Evolutionary conservation across 257 asterid species (phyloP).

Genomic region (Plantago ovata): DNA sequence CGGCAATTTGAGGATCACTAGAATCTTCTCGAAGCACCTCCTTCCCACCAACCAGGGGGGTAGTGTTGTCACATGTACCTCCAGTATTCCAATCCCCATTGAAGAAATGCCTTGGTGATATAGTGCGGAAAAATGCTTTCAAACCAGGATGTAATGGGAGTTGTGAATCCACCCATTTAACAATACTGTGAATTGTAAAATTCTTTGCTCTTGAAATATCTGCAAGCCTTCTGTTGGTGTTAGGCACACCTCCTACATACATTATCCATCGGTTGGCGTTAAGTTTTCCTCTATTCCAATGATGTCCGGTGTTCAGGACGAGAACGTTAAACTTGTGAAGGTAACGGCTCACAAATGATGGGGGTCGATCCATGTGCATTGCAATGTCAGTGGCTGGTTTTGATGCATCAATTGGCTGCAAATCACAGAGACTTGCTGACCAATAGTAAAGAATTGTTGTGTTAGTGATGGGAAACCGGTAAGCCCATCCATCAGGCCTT

Average conservation of each 20-base stretch:
- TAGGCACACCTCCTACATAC: conserved; percentile 71
- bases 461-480: conserved; percentile 67
- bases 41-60: conserved; percentile 59
- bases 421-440: conserved; percentile 89
- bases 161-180: conserved; percentile 72
- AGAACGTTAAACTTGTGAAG: conserved; percentile 61
- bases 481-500: conserved; percentile 98
- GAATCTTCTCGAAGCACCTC: conserved; percentile 69
- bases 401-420: conserved; percentile 55
- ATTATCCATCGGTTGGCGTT: conserved; percentile 79
- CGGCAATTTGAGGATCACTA: conserved; percentile 61
- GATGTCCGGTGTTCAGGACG: conserved; percentile 90
- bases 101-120: conserved; percentile 87
- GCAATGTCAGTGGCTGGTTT: conserved; percentile 48
- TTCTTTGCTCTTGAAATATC: conserved; percentile 63
- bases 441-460: conserved; percentile 88
- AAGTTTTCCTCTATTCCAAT: conserved; percentile 89
- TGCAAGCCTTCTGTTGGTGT: conserved; percentile 51
- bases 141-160: conserved; percentile 64
- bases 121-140: conserved; percentile 61
- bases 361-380: conserved; percentile 96
- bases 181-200: conserved; percentile 58
- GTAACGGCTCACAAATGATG: conserved; percentile 56
- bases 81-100: conserved; percentile 98
- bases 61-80: conserved; percentile 83